Base-by-base conservation (phyloP, 1,284 basidiomycete genomes). In the Entoloma clypeatum region DNA sequence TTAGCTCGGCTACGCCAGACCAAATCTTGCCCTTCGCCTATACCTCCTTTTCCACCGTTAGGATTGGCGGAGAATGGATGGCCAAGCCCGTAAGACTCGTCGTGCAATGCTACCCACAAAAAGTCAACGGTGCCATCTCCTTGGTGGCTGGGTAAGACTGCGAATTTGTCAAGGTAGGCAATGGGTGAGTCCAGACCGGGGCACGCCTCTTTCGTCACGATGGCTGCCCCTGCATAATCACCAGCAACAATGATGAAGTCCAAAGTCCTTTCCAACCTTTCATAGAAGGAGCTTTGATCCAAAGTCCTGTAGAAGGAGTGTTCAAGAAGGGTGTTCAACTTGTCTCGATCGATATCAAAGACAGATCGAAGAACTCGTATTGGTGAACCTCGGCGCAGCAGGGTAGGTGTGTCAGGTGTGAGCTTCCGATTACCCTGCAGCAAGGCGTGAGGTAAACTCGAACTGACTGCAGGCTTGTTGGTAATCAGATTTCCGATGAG, bases 91-190 rank as follows among this genome's bases (percentile, higher is more conserved):
- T 96, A 98, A 11, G 96, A 93, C 65, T 99, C 96, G 65, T 99
- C 96, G 55, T 98, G 92, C 40, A 99, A 69, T 18, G 94, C 95
- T 34, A 97, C 94, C 95, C 96, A 99, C 31, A 99, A 71, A 68
- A 99, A 99, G 68, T 99, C 96, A 42, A 99, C 96, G 0, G 95
- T 98, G 14, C 96, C 96, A 58, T 97, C 94, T 11, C 96, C 96
- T 63, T 99, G 96, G 61, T 98, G 80, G 45, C 74, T 82, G 1
- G 96, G 96, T 31, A 95, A 71, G 28, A 99, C 93, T 10, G 94
- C 95, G 62, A 99, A 99, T 65, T 99, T 99, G 76, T 99, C 96
- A 38, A 99, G 77, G 63, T 99, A 99, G 10, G 90, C 85, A 47
- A 99, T 87, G 13, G 79, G 71, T 11, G 59, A 52, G 3, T 59